phyloP scores from a whole-genome alignment of 2,329 filamentous ascomycete genomes.

The Endoconidiophora laricicola region DNA sequence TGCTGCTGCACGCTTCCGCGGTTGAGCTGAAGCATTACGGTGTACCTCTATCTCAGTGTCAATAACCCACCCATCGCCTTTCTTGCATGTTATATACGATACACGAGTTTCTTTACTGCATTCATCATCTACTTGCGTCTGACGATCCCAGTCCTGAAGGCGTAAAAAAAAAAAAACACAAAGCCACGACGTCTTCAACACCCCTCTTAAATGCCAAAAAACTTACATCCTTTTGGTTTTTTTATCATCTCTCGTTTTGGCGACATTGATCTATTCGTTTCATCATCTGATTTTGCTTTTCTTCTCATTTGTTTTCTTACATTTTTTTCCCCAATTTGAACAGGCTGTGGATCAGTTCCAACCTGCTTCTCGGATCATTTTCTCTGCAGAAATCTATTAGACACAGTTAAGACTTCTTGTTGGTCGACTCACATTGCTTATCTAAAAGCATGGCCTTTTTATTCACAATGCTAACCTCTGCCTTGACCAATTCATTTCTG shows the following conservation, averaged over 20 bases:
- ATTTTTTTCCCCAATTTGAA: conserved; percentile 1
- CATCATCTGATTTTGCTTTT: conserved; percentile 1
- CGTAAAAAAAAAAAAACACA: no score
- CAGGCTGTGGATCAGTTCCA: no score
- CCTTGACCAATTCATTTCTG: no score
- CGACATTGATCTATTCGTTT: conserved; percentile 1
- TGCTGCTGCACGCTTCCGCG: conserved; percentile 26
- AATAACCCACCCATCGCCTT: background rate
- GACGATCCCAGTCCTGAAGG: no score
- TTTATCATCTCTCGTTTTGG: background rate
- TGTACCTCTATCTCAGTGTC: background rate
- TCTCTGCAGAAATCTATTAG: conserved; percentile 4
- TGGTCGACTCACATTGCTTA: background rate
- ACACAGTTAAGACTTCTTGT: background rate
- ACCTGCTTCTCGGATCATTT: background rate
- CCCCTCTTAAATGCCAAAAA: no score
- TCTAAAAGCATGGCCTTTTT: no score
- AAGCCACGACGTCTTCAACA: no score
- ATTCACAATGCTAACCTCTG: no score
- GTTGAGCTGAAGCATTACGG: conserved; percentile 14
- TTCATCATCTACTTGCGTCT: no score
- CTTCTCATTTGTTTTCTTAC: background rate
- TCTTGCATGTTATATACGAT: no score
- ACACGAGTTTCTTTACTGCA: background rate
- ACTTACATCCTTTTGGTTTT: background rate